Conservation (phyloP, 192 early-diverging fungal species). For the Coemansia sp. region DNA sequence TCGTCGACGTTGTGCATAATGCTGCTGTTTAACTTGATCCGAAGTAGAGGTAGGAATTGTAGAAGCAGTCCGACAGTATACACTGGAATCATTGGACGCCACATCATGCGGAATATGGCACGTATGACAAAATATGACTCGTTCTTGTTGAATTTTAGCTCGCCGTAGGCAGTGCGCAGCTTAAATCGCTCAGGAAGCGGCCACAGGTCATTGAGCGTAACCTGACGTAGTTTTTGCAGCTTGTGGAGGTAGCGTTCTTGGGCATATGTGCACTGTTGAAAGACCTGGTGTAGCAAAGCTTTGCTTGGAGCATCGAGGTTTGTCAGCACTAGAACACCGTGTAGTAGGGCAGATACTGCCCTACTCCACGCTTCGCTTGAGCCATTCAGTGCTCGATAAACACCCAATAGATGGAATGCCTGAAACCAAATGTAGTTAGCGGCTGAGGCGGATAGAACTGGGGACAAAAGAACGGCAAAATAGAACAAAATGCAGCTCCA, state of each 20-base stretch:
- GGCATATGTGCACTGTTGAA: not conserved
- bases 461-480: not conserved
- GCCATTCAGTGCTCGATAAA: not conserved
- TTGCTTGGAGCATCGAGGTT: not conserved
- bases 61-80: conserved; percentile 17
- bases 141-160: conserved; percentile 28
- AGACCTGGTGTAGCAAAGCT: not conserved
- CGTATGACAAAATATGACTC: conserved; percentile 38
- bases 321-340: not conserved
- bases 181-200: conserved; percentile 1
- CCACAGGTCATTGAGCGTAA: conserved; percentile 3
- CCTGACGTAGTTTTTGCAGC: not conserved
- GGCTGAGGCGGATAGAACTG: not conserved
- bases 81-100: conserved; percentile 35
- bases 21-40: conserved; percentile 4
- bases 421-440: conserved; percentile 3
- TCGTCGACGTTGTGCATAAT: conserved; percentile 30
- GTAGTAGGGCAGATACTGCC: not conserved
- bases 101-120: conserved; percentile 33
- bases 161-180: conserved; percentile 2
- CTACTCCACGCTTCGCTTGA: not conserved
- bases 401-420: not conserved
- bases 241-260: conserved; percentile 2
- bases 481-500: not conserved
- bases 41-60: not conserved